These are phyloP conservation scores for Viola pubescens DNA, from an alignment of 441 rosid genomes.

Conservation along the genomic window DNA sequence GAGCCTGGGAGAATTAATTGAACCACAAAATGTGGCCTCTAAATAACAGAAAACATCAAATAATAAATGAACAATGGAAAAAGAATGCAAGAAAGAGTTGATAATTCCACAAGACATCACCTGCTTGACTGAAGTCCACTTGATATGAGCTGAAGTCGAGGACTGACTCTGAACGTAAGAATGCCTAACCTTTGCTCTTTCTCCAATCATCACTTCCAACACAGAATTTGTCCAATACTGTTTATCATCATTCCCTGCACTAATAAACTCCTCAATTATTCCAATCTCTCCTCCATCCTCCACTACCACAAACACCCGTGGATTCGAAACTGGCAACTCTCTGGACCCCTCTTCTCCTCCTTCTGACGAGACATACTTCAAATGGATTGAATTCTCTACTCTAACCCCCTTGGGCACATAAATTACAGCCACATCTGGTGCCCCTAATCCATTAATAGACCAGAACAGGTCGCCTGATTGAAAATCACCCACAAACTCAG, in stretches of 20 bases:
- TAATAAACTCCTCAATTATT: conserved; percentile 66
- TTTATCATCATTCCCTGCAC: conserved; percentile 30
- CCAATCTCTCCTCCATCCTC: conserved; percentile 84
- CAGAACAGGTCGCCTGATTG: conserved; percentile 75
- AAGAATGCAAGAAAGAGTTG: background rate
- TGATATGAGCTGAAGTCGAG: conserved; percentile 62
- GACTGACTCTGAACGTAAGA: conserved; percentile 84
- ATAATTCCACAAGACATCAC: conserved; percentile 25
- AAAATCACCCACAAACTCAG: conserved; percentile 39
- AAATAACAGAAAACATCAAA: too few species aligned
- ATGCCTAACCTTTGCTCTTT: conserved; percentile 62
- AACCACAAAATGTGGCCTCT: too few species aligned
- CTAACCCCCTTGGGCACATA: conserved; percentile 75
- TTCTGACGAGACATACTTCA: conserved; percentile 59
- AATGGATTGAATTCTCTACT: conserved; percentile 51
- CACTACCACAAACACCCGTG: conserved; percentile 72
- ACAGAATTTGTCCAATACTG: conserved; percentile 83
- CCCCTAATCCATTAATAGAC: conserved; percentile 82
- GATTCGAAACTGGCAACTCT: conserved; percentile 72
- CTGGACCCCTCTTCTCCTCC: conserved; percentile 49
- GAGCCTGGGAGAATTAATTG: too few species aligned
- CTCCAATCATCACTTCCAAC: conserved; percentile 54
- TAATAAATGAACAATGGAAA: too few species aligned
- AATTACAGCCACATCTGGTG: conserved; percentile 74
- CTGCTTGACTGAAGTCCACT: conserved; percentile 87